Evolutionary conservation across 371 early-diverging fungal species (phyloP), one percentile per base, ranked within the genome.

Genomic region (Rhizopus delemar): DNA sequence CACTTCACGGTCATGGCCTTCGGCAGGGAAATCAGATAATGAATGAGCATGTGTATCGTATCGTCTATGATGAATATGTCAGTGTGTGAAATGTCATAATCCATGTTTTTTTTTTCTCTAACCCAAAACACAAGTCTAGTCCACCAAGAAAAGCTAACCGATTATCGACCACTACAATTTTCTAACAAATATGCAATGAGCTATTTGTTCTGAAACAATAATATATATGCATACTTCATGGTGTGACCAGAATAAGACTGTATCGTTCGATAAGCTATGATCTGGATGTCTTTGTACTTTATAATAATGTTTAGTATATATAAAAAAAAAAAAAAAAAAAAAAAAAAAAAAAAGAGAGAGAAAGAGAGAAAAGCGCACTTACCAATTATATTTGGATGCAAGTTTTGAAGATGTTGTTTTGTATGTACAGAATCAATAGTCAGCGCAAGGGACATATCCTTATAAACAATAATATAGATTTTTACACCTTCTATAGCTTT

Each of bases 381-480:
- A 74, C 85, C 84, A 53, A 86, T 80, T 52, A 95, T 94, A 66
- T 92, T 93, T 11, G 80, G 84, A 69, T 94, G 92, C 51, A 93
- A 76, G 35, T 78, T 77, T 63, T 88, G 86, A 6, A 97, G 79
- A 77, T 85, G 80, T 63, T 74, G 79, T 69, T 94, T 92, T 8
- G 96, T 92, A 63, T 94, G 89, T 7, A 81, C 85, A 16, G 93
- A 92, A 65, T 92, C 83, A 46, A 91, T 82, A 4, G 92, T 80
- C 22, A 97, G 71, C 3, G 95, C 90, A 8, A 90, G 68, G 0
- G 90, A 81, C 63, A 94, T 83, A 66, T 97, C 97, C 71, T 94
- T 93, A 81, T 94, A 97, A 4, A 97, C 83, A 4, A 93, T 76
- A 41, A 97, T 86, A 68, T 92, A 94, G 51, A 97, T 92, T 74